These are phyloP conservation scores for Waltergamsia citrina DNA, from an alignment of 2,329 filamentous ascomycete genomes.

Conservation along the genomic window DNA sequence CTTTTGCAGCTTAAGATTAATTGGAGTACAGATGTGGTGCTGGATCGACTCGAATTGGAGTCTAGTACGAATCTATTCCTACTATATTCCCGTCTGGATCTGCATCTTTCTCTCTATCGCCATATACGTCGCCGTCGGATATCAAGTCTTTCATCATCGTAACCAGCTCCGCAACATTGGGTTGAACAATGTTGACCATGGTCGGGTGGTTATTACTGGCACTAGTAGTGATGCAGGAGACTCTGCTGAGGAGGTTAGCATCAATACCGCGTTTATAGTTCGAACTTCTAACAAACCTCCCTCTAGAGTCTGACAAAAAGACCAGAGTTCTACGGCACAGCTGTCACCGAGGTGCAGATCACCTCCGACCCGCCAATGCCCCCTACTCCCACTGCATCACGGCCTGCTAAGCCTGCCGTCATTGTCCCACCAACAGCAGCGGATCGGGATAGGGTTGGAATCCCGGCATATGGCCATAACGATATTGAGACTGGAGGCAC, in stretches of 20 bases:
- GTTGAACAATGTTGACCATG: slow-evolving; percentile 12
- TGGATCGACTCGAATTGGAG: slow-evolving; percentile 48
- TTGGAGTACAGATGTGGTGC: slow-evolving; percentile 41
- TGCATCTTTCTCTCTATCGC: slow-evolving; percentile 44
- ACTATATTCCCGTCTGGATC: slow-evolving; percentile 52
- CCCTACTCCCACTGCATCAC: no score
- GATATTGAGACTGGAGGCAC: no score
- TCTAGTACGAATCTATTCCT: slow-evolving; percentile 46
- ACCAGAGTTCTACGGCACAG: slow-evolving; percentile 31
- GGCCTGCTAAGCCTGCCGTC: no score
- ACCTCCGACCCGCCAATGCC: slow-evolving; percentile 15
- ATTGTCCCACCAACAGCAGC: no score
- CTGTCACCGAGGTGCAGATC: slow-evolving; percentile 39
- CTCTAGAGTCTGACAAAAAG: slow-evolving; percentile 13
- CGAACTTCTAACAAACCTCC: no score
- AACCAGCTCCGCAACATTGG: slow-evolving; percentile 42
- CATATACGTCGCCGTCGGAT: slow-evolving; percentile 48
- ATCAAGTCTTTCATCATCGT: slow-evolving; percentile 48
- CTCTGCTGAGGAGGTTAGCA: slow-evolving; percentile 17
- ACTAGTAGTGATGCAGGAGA: slow-evolving; percentile 16
- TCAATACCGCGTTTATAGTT: no score
- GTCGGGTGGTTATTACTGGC: slow-evolving; percentile 10
- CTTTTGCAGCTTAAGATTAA: no score
- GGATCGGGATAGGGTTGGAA: no score
- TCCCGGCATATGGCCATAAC: no score